Conservation (phyloP, 2,329 filamentous ascomycete genomes). For the Beauveria sp. region DNA sequence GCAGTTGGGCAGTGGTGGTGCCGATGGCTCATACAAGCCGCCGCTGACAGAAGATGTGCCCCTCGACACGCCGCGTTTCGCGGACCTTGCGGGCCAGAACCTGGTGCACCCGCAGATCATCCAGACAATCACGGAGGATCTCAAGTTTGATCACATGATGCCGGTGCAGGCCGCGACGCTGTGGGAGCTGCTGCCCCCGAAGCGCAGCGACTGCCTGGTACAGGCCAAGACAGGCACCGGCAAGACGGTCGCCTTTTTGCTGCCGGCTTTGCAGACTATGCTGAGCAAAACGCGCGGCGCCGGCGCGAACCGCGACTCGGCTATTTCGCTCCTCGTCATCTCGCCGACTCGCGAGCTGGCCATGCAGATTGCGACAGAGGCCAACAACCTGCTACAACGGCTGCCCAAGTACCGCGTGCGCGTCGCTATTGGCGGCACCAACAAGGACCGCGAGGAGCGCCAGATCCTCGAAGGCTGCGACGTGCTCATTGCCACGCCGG, state of each 20-base stretch:
- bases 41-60: constrained; percentile 31
- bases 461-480: constrained; percentile 67
- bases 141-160: constrained; percentile 46
- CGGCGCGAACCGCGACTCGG: constrained; percentile 23
- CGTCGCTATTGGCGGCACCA: constrained; percentile 71
- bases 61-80: constrained; percentile 37
- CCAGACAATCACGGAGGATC: constrained; percentile 38
- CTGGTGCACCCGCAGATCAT: constrained; percentile 40
- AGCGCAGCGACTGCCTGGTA: constrained; percentile 51
- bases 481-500: constrained; percentile 73
- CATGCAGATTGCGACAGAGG: constrained; percentile 64
- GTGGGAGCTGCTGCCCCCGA: constrained; percentile 36
- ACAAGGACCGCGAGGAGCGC: constrained; percentile 64
- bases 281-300: constrained; percentile 34
- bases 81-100: constrained; percentile 32
- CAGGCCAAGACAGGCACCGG: constrained; percentile 85
- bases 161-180: constrained; percentile 48
- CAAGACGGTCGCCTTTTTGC: constrained; percentile 76
- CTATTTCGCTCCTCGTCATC: constrained; percentile 55
- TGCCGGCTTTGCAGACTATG: constrained; percentile 76
- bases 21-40: neutral
- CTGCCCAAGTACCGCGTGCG: constrained; percentile 69
- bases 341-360: constrained; percentile 66
- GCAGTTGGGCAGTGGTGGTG: neutral
- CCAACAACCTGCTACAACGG: constrained; percentile 60